Evolutionary conservation across 441 rosid species (phyloP), one percentile per base, ranked within the genome.

Genomic region (Bruguiera hainesii): DNA sequence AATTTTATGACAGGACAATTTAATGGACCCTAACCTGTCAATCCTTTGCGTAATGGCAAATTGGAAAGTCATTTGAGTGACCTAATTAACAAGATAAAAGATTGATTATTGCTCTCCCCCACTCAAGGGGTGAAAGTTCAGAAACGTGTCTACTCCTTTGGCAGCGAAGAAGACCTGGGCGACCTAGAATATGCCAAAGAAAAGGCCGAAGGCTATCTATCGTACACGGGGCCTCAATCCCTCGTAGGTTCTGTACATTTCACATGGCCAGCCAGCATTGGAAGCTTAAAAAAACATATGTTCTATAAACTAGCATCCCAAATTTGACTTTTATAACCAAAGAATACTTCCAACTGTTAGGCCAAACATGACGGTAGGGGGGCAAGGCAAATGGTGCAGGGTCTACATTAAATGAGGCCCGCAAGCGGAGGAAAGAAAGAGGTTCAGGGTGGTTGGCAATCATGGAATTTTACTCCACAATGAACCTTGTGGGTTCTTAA

Each of bases 61-160:
- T 26, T 30, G 70, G 29, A 61, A 49, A 72, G 65, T 25, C 57
- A 26, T 61, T 61, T 39, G 49, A 68, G 60, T 57, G 46, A 46
- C 18, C 48, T 52, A 63, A 57, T 29, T 48, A 21, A 16, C 26
- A 51, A 37, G 55, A 57, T 31, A 61, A 69, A 26, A 2, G 77
- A 76, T 61, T 64, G 70, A 51, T 52, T 55, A 23, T 23, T 23
- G 23, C 23, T 23, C 75, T 18, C 56, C 46, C 16, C 71, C 80
- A 60, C 74, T 68, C 9, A 65, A 10, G 31, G 35, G 51, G 56
- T 66, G 77, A 71, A 69, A 68, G 68, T 68, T 70, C 59, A 53
- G 68, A 69, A 65, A 70, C 66, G 18, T 33, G 39, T 56, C 67
- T 23, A 35, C 61, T 65, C 68, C 67, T 64, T 72, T 60, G 55